These are phyloP conservation scores for Camelina sativa DNA, from an alignment of 345 rosid species.

Conservation along the genomic window DNA sequence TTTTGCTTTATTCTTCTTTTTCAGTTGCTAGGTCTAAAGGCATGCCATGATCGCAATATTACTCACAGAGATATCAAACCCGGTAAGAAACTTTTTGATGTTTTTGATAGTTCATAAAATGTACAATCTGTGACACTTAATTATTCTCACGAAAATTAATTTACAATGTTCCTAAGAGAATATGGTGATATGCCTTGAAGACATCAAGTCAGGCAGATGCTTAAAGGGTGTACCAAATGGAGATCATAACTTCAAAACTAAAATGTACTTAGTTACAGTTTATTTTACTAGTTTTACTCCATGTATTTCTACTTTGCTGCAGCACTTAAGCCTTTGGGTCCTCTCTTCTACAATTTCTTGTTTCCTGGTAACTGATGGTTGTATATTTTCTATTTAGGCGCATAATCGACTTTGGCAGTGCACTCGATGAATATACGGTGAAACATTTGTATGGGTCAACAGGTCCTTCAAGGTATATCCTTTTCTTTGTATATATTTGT, in stretches of 20 bases:
- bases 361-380: conserved; percentile 25
- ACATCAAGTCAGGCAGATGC: conserved; percentile 75
- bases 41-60: conserved; percentile 93
- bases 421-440: conserved; percentile 81
- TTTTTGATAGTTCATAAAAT: conserved; percentile 22
- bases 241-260: conserved; percentile 61
- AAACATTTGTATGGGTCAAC: conserved; percentile 76
- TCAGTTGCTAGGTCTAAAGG: conserved; percentile 85
- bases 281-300: conserved; percentile 26
- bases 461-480: conserved; percentile 87
- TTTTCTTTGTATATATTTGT: conserved; percentile 27
- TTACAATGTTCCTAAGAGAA: conserved; percentile 61
- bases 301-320: conserved; percentile 14
- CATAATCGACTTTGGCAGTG: conserved; percentile 95
- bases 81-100: conserved; percentile 57
- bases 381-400: conserved; percentile 59
- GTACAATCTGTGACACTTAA: conserved; percentile 22
- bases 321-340: conserved; percentile 6
- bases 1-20: conserved; percentile 17
- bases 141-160: conserved; percentile 29
- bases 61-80: conserved; percentile 98
- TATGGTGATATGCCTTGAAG: conserved; percentile 95
- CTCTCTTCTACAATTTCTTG: conserved; percentile 8
- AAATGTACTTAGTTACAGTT: conserved; percentile 54
- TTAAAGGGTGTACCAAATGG: conserved; percentile 65